Evolutionary conservation across 108 stramenopile species (phyloP).

Genomic region (Schizochytrium sp.): DNA sequence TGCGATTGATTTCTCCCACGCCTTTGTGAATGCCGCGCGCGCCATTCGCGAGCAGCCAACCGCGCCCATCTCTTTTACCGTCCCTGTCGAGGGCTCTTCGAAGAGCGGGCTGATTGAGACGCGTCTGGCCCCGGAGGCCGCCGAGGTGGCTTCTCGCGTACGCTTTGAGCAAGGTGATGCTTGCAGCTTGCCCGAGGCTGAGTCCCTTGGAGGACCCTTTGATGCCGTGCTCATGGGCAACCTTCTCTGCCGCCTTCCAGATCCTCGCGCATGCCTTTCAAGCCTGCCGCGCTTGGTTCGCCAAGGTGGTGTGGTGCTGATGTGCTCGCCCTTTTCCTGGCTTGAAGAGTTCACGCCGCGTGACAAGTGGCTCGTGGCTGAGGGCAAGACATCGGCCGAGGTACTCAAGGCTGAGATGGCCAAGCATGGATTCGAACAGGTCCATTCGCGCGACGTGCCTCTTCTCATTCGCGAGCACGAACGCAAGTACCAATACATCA

Average conservation of each 20-base stretch:
- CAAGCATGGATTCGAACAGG: constrained; percentile 66
- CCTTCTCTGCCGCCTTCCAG: constrained; percentile 74
- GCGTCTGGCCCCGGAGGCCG: background rate
- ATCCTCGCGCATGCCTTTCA: constrained; percentile 70
- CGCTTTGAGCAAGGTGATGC: constrained; percentile 78
- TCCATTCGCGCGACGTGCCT: constrained; percentile 70
- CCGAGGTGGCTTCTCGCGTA: constrained; percentile 37
- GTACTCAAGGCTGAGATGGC: constrained; percentile 64
- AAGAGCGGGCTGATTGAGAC: background rate
- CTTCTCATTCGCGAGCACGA: constrained; percentile 83
- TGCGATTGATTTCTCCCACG: constrained; percentile 74
- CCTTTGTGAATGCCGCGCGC: constrained; percentile 65
- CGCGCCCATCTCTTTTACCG: constrained; percentile 53
- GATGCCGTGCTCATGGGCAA: constrained; percentile 82
- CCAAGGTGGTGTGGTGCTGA: constrained; percentile 74
- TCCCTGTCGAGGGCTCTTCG: constrained; percentile 66
- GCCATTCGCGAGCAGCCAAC: constrained; percentile 54
- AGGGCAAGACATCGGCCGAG: constrained; percentile 57
- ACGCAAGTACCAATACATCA: constrained; percentile 86
- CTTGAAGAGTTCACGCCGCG: constrained; percentile 75
- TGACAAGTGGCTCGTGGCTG: constrained; percentile 57
- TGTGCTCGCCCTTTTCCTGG: constrained; percentile 84
- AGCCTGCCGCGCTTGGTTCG: constrained; percentile 59
- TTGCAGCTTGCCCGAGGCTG: constrained; percentile 39
- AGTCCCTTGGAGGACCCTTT: constrained; percentile 57